Base-by-base conservation (phyloP, 306 rosid genomes). In the Prunus padus region DNA sequence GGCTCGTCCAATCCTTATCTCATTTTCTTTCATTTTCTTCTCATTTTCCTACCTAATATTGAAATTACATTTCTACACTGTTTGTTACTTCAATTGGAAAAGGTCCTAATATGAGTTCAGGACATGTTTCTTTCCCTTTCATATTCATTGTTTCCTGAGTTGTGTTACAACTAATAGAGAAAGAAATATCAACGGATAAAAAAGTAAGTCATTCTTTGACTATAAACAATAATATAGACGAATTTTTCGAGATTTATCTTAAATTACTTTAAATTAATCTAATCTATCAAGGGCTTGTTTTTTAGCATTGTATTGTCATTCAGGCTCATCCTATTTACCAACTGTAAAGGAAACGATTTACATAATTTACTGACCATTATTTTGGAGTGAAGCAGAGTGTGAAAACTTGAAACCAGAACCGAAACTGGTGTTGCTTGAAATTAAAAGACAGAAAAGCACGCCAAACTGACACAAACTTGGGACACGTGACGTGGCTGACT, bases 401-500 rank as follows among this genome's bases (percentile, higher is more conserved):
- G 65, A 26, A 60, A 26, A 26, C 65, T 14, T 60, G 37, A 28
- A 60, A 14, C 37, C 40, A 28, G 44, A 26, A 26, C n/a, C n/a
- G 8, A 26, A 47, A 15, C 42, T 28, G 22, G 12, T 5, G 4
- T 7, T 19, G 68, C 4, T 15, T 4, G 15, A 30, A 42, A n/a
- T 56, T 19, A 12, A 72, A 65, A 72, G 78, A 66, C 82, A 66
- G 61, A 18, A 79, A 73, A 73, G 73, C 10, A 57, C 56, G 54
- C 70, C 25, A 31, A 57, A 33, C 33, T 31, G 69, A 73, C 74
- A 30, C 28, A 33, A 8, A 18, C 49, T 54, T 25, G 65, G 59
- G 66, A 20, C 70, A 25, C 31, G 72, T 40, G 77, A 71, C 77
- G 73, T 78, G 82, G 73, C 60, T 40, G n/a, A 70, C 69, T 46